Base-by-base conservation (phyloP, 164 flowering plant genomes). In the Aristolochia contorta region DNA sequence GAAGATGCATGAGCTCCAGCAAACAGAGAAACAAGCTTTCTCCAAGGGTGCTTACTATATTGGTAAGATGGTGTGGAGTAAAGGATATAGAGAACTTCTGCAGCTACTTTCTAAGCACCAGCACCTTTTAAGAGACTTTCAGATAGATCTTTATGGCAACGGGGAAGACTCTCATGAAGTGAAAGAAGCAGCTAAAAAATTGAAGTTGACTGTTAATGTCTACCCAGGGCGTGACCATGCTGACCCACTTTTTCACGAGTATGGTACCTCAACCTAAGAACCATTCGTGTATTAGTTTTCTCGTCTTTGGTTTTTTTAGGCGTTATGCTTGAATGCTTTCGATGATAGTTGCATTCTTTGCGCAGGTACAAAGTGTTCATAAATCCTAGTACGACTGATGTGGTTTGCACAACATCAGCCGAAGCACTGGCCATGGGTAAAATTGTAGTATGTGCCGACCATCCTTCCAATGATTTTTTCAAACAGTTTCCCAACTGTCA, bases 31-130 rank as follows among this genome's bases (percentile, higher is more conserved):
- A 8, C 80, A 68, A 41, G 77, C 86, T 23, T 89, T 87, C 63
- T 64, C 76, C 12, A 86, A 84, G 74, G 93, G 91, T 51, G 85
- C 85, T 12, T 94, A 91, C 75, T 94, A 84, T 62, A 94, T 91
- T 37, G 96, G 97, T n/a, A 91, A 94, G 71, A 91, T 88, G 97
- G 77, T 91, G 41, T 91, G 97, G 97, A 83, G 74, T 78, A 88
- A 91, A 77, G 97, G 99, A 65, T 91, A 91, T 72, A 84, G 58
- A 69, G 99, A 89, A 72, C 83, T 94, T 12, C 80, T 91, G 55
- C 74, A 81, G 55, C 94, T 90, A 52, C 86, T 93, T 30, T 52
- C 33, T 47, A 67, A 79, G 56, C 78, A 87, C 75, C 93, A 88
- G 68, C 79, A 77, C 61, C 85, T 91, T 47, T 79, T 94, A 13